These are phyloP conservation scores for Gossypium thurberi DNA, from an alignment of 345 rosid species.

Conservation along the genomic window DNA sequence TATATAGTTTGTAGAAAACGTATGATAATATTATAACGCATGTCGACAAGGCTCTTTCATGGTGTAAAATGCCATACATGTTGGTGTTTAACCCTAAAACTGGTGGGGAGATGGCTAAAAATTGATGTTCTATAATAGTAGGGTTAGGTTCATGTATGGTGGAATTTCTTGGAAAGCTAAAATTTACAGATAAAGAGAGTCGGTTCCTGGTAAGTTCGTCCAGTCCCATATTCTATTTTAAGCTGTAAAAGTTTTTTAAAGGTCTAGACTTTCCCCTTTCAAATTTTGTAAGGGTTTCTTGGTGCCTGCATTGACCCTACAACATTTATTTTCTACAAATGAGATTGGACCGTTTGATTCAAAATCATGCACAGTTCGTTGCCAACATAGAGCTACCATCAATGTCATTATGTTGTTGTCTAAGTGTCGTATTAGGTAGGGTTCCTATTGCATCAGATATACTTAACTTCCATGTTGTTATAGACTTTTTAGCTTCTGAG, in stretches of 20 bases:
- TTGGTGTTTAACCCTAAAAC: too few relatives aligned
- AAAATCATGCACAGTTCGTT: neutral
- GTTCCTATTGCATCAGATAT: neutral
- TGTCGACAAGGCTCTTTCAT: too few relatives aligned
- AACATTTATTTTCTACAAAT: neutral
- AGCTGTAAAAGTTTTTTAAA: neutral
- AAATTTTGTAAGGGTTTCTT: neutral
- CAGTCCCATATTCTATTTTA: conserved; percentile 1
- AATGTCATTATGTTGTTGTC: neutral
- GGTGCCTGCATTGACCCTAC: neutral
- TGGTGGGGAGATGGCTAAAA: too few relatives aligned
- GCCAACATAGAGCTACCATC: too few relatives aligned
- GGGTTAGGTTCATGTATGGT: neutral
- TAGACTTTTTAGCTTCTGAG: neutral
- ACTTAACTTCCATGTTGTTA: neutral
- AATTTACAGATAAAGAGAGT: neutral
- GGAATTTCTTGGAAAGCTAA: conserved; percentile 9
- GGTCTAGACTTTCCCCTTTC: neutral
- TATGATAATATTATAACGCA: too few relatives aligned
- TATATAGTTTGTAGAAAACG: too few relatives aligned
- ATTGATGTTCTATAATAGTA: neutral
- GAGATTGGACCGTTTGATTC: conserved; percentile 5
- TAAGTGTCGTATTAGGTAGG: neutral
- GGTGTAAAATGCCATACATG: too few relatives aligned
- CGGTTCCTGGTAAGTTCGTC: conserved; percentile 9